phyloP scores from a whole-genome alignment of 192 early-diverging fungal species.

The Entomortierella parvispora region DNA sequence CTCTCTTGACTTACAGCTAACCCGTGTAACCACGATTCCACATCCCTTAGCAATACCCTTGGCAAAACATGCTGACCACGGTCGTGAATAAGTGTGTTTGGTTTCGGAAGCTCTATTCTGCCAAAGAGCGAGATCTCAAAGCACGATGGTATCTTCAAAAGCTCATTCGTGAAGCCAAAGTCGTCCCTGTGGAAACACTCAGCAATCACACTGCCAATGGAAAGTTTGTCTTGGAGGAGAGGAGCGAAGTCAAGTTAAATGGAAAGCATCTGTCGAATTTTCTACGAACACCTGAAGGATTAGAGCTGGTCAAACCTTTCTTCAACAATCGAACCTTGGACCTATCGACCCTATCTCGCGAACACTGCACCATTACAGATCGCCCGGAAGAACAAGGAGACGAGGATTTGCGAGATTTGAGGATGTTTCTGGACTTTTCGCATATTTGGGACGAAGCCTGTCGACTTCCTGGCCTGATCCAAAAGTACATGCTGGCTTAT shows the following conservation, averaged over 20 bases:
- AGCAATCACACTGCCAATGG: too few relatives aligned
- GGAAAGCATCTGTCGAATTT: conserved; percentile 1
- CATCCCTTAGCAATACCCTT: too few relatives aligned
- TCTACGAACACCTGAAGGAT: conserved; percentile 10
- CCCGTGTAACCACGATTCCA: too few relatives aligned
- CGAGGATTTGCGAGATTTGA: conserved; percentile 15
- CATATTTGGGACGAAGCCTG: conserved; percentile 21
- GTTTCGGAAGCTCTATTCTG: conserved; percentile 26
- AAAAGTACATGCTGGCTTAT: too few relatives aligned
- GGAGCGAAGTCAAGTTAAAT: too few relatives aligned
- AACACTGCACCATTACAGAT: background rate
- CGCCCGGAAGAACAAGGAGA: background rate
- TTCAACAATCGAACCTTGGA: background rate
- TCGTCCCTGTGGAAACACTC: too few relatives aligned
- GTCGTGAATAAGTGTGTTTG: too few relatives aligned
- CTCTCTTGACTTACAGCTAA: background rate
- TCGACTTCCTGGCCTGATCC: too few relatives aligned
- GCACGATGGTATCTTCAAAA: background rate
- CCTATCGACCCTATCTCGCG: background rate
- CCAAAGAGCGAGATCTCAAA: conserved; percentile 8
- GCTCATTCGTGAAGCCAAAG: conserved; percentile 2
- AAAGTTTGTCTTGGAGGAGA: too few relatives aligned
- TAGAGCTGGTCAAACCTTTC: conserved; percentile 9
- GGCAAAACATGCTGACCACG: conserved; percentile 1
- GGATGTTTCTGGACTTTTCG: conserved; percentile 18